Conservation (phyloP, 805 yeast species). For the Brettanomyces custersianus region DNA sequence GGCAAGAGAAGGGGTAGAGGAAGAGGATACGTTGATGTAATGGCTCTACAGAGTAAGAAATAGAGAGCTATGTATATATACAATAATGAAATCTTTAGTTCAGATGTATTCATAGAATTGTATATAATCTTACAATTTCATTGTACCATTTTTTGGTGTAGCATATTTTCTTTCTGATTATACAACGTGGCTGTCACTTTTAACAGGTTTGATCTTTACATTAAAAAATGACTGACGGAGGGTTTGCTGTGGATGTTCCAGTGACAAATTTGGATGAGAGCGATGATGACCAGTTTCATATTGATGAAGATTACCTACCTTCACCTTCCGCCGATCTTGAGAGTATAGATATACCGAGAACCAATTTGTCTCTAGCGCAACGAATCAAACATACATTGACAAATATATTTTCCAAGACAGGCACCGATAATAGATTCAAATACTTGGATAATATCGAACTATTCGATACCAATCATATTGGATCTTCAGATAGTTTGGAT, state of each 20-base stretch:
- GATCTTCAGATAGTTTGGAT: constrained; percentile 17
- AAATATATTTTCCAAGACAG: background rate
- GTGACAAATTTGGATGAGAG: constrained; percentile 42
- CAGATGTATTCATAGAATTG: background rate
- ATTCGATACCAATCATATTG: constrained; percentile 2
- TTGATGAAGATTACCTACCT: constrained; percentile 16
- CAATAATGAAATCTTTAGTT: no score
- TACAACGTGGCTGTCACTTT: no score
- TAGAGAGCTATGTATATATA: background rate
- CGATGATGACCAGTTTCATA: constrained; percentile 25
- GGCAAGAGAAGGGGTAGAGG: constrained; percentile 47
- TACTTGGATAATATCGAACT: constrained; percentile 17
- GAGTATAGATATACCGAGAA: background rate
- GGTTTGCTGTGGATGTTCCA: constrained; percentile 39
- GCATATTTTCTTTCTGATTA: no score
- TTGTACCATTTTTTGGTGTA: no score
- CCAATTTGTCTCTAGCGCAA: background rate
- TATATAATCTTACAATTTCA: background rate
- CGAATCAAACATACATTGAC: background rate
- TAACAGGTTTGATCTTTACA: no score
- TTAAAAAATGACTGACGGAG: constrained; percentile 2
- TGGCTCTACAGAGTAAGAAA: constrained; percentile 25
- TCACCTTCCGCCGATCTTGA: constrained; percentile 9
- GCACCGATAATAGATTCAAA: background rate
- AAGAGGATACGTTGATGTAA: constrained; percentile 56